Evolutionary conservation across 345 rosid species (phyloP), one percentile per base, ranked within the genome.

Genomic region (Nasturtium officinale): DNA sequence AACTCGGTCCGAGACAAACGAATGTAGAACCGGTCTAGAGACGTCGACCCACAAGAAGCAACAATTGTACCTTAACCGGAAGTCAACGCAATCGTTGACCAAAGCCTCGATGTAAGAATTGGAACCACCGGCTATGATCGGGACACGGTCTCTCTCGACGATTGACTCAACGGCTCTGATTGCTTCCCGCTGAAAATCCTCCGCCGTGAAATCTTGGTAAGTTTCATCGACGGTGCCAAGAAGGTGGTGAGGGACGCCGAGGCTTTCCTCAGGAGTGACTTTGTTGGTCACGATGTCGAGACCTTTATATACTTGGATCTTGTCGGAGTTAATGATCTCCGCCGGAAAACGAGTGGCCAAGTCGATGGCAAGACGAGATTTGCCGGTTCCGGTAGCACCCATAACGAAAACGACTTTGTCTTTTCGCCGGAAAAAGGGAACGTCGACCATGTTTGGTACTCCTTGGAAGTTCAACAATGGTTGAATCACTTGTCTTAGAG

Each of bases 331-430:
- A 3, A 93, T 48, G 8, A 93, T 81, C 86, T 90, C 98, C 1
- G 90, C 94, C 6, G 88, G 84, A 48, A 86, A 82, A 38, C 82
- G 87, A 20, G 87, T 79, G 30, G 98, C 98, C 0, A 93, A 61
- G 54, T 93, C 98, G 67, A 93, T 89, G 15, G 98, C 97, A 0
- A 93, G 82, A 3, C 91, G 81, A 11, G 97, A 89, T 53, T 93
- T 93, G 0, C 98, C 97, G 3, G 96, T 88, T 28, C 95, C 97
- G 2, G 98, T 93, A n/a, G 96, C 91, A 0, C 97, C 97, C 74
- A 93, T 82, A 8, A 93, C 89, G 69, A 89, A 87, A 9, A 87
- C 80, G 0, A 89, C 87, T 81, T 89, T 91, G n/a, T 87, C 88
- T 82, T 89, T 89, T 35, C 85, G 79, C 29, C 80, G 84, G 60